These are phyloP conservation scores for Ganoderma leucocontextum DNA, from an alignment of 1,284 basidiomycete species.

Conservation along the genomic window DNA sequence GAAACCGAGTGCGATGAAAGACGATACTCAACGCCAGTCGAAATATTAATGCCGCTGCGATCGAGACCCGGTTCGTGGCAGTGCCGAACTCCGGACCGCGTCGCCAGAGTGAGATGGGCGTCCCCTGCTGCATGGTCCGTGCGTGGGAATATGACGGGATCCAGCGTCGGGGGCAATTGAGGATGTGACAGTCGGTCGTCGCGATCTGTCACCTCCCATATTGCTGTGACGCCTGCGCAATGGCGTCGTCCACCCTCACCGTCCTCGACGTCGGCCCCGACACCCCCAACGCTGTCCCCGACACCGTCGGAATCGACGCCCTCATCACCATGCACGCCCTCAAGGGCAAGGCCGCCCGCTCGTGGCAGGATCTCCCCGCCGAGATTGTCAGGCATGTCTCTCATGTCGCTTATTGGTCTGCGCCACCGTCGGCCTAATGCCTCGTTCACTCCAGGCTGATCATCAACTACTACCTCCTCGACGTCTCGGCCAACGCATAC, in stretches of 20 bases:
- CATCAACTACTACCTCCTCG: constrained; percentile 65
- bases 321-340: constrained; percentile 40
- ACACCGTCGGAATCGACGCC: constrained; percentile 21
- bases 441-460: constrained; percentile 55
- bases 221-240: constrained; percentile 39
- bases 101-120: too few species aligned
- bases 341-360: constrained; percentile 74
- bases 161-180: constrained; percentile 27
- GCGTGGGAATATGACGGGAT: constrained; percentile 36
- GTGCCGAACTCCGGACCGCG: too few species aligned
- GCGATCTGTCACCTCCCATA: constrained; percentile 42
- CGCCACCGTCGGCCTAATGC: constrained; percentile 37
- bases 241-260: constrained; percentile 30
- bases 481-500: constrained; percentile 52
- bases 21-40: too few species aligned
- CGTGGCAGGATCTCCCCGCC: constrained; percentile 73
- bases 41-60: too few species aligned
- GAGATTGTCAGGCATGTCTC: constrained; percentile 71
- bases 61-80: too few species aligned
- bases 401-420: constrained; percentile 25
- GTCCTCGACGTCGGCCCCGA: constrained; percentile 25
- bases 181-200: constrained; percentile 38
- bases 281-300: constrained; percentile 20
- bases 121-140: too few species aligned
- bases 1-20: too few species aligned